Conservation (phyloP, 148 eudicot genomes). For the Persicaria maculosa region DNA sequence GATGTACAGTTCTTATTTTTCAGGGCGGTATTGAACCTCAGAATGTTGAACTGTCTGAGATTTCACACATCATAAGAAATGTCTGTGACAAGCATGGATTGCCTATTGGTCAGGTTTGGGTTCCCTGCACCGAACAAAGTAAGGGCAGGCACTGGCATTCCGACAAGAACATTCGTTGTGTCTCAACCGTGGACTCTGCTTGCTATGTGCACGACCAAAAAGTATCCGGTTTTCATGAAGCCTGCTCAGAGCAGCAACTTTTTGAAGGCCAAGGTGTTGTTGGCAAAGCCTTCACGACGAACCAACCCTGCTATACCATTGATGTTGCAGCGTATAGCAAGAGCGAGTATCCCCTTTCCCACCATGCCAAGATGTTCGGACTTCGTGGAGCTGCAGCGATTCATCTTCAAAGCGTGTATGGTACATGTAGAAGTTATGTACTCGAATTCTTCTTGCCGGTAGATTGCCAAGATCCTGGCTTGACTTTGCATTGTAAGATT, state of each 20-base stretch:
- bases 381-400: slow-evolving; percentile 70
- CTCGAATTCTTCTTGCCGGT: slow-evolving; percentile 70
- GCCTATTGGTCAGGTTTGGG: slow-evolving; percentile 80
- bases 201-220: slow-evolving; percentile 58
- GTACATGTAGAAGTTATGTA: slow-evolving; percentile 33
- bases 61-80: slow-evolving; percentile 32
- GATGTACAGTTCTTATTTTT: slow-evolving; percentile 3
- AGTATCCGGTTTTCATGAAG: slow-evolving; percentile 65
- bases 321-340: slow-evolving; percentile 61
- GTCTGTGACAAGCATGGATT: slow-evolving; percentile 43
- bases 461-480: slow-evolving; percentile 38
- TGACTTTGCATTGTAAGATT: slow-evolving; percentile 28
- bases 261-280: slow-evolving; percentile 59
- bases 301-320: slow-evolving; percentile 57
- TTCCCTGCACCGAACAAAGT: slow-evolving; percentile 47
- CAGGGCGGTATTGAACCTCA: slow-evolving; percentile 43
- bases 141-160: slow-evolving; percentile 39
- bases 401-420: slow-evolving; percentile 20
- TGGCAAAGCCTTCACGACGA: slow-evolving; percentile 68
- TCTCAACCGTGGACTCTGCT: slow-evolving; percentile 64
- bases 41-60: slow-evolving; percentile 33
- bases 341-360: slow-evolving; percentile 66
- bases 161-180: slow-evolving; percentile 33
- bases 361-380: slow-evolving; percentile 59
- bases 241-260: slow-evolving; percentile 71